Evolutionary conservation across 1,139 yeast species (phyloP).

Genomic region (Saccharomyces uvarum): DNA sequence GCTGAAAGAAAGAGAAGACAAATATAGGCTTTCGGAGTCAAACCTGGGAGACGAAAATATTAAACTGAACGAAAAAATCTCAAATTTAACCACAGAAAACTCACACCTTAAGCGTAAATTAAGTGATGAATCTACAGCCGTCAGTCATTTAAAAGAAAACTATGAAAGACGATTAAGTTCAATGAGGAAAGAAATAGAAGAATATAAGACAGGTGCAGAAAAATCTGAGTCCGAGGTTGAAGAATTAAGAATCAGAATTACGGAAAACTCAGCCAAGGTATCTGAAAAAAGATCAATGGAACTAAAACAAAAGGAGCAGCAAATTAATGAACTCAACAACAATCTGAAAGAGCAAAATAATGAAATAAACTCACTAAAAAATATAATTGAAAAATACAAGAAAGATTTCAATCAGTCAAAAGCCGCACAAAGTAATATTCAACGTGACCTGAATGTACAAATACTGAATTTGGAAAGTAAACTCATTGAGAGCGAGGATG

Average conservation of each 20-base stretch:
- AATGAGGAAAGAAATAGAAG: constrained; percentile 8
- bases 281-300: constrained; percentile 1
- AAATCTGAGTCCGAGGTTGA: constrained; percentile 3
- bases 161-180: not conserved
- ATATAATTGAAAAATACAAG: constrained; percentile 11
- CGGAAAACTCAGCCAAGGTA: not conserved
- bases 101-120: not conserved
- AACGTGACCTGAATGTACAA: not conserved
- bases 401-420: not conserved
- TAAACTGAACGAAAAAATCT: constrained; percentile 5
- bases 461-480: not conserved
- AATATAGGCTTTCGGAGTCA: constrained; percentile 13
- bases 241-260: not conserved
- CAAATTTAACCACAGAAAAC: constrained; percentile 10
- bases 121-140: not conserved
- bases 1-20: constrained; percentile 17
- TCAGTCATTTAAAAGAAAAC: not conserved
- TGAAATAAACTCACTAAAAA: constrained; percentile 12
- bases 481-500: constrained; percentile 2
- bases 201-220: not conserved
- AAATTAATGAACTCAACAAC: constrained; percentile 7
- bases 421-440: not conserved
- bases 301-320: constrained; percentile 9
- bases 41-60: constrained; percentile 18
- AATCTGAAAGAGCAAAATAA: constrained; percentile 8